Percentiles rank a stretch among this genome's conserved stretches.
Evolutionary conservation across 2,329 filamentous ascomycete genomes (phyloP).

Genomic region (Colletotrichum liaoningense): DNA sequence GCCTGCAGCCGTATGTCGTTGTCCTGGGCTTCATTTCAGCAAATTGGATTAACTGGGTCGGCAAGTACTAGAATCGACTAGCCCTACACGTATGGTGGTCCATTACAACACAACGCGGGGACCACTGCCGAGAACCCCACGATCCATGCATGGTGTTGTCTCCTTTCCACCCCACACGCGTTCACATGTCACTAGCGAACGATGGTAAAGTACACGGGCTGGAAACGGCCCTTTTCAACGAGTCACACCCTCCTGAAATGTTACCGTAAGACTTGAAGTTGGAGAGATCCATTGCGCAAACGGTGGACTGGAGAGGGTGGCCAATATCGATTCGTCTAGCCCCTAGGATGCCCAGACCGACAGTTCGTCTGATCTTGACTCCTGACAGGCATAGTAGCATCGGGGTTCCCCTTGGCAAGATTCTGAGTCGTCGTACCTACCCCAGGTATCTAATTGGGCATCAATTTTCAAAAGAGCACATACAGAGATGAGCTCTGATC

Average conservation of each 20-base stretch:
- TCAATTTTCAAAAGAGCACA: neutral
- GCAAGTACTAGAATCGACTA: neutral
- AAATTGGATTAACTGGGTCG: neutral
- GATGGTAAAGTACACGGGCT: neutral
- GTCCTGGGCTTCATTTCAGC: neutral
- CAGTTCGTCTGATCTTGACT: slow-evolving; percentile 13
- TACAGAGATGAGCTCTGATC: neutral
- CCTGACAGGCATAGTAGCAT: neutral
- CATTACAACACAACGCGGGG: neutral
- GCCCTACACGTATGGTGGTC: neutral
- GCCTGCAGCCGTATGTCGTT: neutral
- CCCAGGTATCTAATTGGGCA: no score
- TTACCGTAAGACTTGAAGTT: neutral
- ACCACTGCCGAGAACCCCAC: neutral
- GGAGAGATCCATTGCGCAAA: neutral
- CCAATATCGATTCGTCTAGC: neutral
- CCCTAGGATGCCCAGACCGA: neutral
- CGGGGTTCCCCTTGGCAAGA: neutral
- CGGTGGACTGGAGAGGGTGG: neutral
- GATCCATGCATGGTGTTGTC: slow-evolving; percentile 4
- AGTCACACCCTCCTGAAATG: neutral
- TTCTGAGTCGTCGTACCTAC: neutral
- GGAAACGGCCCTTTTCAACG: neutral
- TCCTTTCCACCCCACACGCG: neutral
- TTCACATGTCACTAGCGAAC: neutral